phyloP scores from a whole-genome alignment of 169 alveolate species.

The Plasmodium inui region DNA sequence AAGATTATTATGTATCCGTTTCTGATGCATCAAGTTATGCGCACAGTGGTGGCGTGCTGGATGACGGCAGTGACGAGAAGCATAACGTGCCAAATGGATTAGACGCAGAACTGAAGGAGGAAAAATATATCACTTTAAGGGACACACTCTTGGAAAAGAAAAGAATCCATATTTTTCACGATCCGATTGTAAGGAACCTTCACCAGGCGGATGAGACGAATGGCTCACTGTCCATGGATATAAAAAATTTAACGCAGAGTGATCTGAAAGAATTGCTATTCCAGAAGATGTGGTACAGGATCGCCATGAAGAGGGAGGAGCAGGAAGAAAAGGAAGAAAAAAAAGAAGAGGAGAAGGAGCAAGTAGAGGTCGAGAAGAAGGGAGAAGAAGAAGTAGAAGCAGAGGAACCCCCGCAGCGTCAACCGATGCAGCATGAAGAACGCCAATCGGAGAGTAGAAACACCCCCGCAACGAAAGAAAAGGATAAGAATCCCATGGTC shows the following conservation, averaged over 20 bases:
- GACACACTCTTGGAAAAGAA: not conserved
- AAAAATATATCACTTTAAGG: not conserved
- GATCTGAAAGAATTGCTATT: slow-evolving; percentile 24
- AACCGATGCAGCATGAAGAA: not conserved
- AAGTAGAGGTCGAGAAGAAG: not conserved
- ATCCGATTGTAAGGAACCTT: not conserved
- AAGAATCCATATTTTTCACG: not conserved
- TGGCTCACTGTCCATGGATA: not conserved
- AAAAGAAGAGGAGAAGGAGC: not conserved
- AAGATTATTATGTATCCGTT: not conserved
- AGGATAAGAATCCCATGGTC: not conserved
- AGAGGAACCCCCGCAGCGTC: not conserved
- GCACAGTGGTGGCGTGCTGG: not conserved
- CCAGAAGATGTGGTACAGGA: slow-evolving; percentile 16
- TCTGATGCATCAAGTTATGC: not conserved
- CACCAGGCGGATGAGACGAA: not conserved
- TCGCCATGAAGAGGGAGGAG: not conserved
- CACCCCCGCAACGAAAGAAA: not conserved
- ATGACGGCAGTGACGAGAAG: not conserved
- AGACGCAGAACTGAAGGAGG: not conserved
- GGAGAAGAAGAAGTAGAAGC: not conserved
- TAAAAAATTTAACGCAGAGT: slow-evolving; percentile 18
- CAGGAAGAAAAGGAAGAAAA: not conserved
- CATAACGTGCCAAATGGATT: not conserved
- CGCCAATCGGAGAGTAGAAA: not conserved